These are phyloP conservation scores for Argentina anserina DNA, from an alignment of 306 rosid species.

Conservation along the genomic window DNA sequence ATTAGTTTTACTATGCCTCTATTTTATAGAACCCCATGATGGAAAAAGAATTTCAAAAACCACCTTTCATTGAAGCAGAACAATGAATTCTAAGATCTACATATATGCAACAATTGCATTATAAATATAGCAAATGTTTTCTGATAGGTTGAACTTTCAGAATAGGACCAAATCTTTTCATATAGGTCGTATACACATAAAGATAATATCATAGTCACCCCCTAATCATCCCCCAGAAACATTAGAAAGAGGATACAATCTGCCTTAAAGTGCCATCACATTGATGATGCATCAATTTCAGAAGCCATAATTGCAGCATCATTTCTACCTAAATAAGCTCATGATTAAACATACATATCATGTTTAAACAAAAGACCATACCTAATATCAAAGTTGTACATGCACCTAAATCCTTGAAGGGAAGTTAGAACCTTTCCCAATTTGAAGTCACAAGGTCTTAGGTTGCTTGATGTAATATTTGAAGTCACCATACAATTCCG, in stretches of 20 bases:
- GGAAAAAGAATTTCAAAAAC: not conserved
- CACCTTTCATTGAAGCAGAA: not conserved
- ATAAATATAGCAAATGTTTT: not conserved
- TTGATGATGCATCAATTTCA: too few relatives aligned
- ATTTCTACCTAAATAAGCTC: not conserved
- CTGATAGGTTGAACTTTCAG: not conserved
- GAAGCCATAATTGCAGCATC: not conserved
- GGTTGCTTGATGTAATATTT: slow-evolving; percentile 68
- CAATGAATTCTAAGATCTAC: not conserved
- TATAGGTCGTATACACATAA: not conserved
- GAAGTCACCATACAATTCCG: slow-evolving; percentile 66
- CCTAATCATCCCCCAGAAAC: not conserved
- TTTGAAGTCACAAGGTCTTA: slow-evolving; percentile 90
- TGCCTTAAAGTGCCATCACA: not conserved
- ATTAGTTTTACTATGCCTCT: not conserved
- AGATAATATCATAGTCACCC: not conserved
- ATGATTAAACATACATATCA: not conserved
- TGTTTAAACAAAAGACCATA: slow-evolving; percentile 26
- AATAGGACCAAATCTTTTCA: too few relatives aligned
- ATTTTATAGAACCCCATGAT: not conserved
- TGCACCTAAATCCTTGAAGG: slow-evolving; percentile 71
- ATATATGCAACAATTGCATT: not conserved
- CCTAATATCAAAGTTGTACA: slow-evolving; percentile 75
- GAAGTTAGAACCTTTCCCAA: slow-evolving; percentile 76
- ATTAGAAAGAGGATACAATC: not conserved